These are phyloP conservation scores for Saturnispora saitoi DNA, from an alignment of 805 yeast species.

Conservation along the genomic window DNA sequence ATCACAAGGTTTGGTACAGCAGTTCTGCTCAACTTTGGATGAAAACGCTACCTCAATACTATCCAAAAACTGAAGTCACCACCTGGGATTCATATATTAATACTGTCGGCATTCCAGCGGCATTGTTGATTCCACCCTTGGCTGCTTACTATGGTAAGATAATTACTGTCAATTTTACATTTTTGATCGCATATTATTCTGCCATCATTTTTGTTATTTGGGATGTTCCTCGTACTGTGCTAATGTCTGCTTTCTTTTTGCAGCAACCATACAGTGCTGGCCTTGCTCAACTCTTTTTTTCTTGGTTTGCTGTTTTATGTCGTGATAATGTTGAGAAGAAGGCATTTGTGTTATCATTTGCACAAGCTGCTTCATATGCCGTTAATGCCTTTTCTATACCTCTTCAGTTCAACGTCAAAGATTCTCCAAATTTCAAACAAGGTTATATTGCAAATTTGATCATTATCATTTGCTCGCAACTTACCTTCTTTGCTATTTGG, in stretches of 20 bases:
- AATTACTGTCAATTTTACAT: constrained; percentile 6
- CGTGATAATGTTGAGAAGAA: constrained; percentile 19
- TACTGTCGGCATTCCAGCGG: constrained; percentile 14
- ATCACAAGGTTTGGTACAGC: constrained; percentile 30
- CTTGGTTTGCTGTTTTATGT: constrained; percentile 19
- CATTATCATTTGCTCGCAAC: constrained; percentile 8
- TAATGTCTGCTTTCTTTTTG: constrained; percentile 39
- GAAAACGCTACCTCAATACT: constrained; percentile 12
- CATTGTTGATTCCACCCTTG: constrained; percentile 28
- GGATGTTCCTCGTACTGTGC: constrained; percentile 9
- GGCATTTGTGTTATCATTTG: constrained; percentile 15
- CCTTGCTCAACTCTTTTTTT: constrained; percentile 15
- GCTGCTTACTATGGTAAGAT: constrained; percentile 32
- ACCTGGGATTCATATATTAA: constrained; percentile 15
- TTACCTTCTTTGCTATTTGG: constrained; percentile 12
- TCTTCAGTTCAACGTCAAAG: constrained; percentile 14
- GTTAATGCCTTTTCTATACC: constrained; percentile 19
- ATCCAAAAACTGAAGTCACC: constrained; percentile 13
- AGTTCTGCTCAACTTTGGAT: constrained; percentile 23
- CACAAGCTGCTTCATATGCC: constrained; percentile 15
- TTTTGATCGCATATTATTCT: constrained; percentile 9
- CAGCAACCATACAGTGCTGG: constrained; percentile 12
- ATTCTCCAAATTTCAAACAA: constrained; percentile 13
- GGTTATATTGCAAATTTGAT: constrained; percentile 16
- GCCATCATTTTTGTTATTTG: constrained; percentile 13